phyloP scores from a whole-genome alignment of 371 early-diverging fungal species.

The Nematocida sp. region DNA sequence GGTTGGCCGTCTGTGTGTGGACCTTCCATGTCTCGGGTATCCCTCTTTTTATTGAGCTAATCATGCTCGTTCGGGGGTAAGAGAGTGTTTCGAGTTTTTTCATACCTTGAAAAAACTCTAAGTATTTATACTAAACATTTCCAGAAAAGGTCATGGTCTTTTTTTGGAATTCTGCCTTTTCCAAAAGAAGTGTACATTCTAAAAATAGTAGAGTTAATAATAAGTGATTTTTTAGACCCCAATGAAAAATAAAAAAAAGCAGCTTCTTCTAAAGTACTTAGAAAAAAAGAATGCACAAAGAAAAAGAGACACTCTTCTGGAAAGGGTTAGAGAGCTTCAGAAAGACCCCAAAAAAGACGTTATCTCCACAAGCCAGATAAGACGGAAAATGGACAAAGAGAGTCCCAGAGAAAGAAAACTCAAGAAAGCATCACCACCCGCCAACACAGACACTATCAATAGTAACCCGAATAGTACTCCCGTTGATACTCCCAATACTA shows the following conservation, averaged over 20 bases:
- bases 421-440: not conserved
- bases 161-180: not conserved
- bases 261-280: slow-evolving; percentile 57
- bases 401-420: not conserved
- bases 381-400: not conserved
- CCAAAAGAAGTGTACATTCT: not conserved
- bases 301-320: slow-evolving; percentile 55
- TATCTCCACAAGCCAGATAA: slow-evolving; percentile 4
- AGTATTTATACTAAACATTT: slow-evolving; percentile 34
- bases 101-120: slow-evolving; percentile 28
- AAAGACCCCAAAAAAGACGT: not conserved
- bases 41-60: slow-evolving; percentile 17
- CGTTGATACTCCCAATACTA: too few species aligned
- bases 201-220: not conserved
- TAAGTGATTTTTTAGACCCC: not conserved
- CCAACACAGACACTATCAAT: too few species aligned
- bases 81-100: slow-evolving; percentile 7
- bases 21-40: slow-evolving; percentile 29
- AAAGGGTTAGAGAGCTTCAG: slow-evolving; percentile 50
- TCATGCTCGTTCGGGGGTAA: too few species aligned
- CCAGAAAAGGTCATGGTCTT: slow-evolving; percentile 14
- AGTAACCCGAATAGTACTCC: too few species aligned
- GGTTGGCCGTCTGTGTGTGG: not conserved
- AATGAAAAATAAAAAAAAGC: slow-evolving; percentile 54
- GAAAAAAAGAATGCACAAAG: slow-evolving; percentile 59